Evolutionary conservation across 768 basidiomycete species (phyloP).

Genomic region (Asterophora parasitica): DNA sequence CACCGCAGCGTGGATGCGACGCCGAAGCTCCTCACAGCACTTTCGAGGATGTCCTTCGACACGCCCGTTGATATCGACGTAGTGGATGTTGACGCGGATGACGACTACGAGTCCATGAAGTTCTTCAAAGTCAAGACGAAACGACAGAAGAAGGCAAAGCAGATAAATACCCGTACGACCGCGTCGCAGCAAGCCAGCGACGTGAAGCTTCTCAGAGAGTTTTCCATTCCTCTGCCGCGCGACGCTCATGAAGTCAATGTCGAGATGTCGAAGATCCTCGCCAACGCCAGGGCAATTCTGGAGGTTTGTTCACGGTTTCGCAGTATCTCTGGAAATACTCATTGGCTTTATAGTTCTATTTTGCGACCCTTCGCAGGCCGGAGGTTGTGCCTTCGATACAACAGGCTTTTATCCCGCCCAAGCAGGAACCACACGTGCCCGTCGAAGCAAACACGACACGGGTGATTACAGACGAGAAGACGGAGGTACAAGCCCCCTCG

Average conservation of each 20-base stretch:
- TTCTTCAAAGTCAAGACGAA: conserved; percentile 3
- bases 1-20: conserved; percentile 7
- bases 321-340: neutral
- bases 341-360: conserved; percentile 14
- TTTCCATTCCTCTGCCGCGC: conserved; percentile 6
- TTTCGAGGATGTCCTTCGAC: neutral
- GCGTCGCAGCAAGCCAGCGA: conserved; percentile 8
- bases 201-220: conserved; percentile 10
- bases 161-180: neutral
- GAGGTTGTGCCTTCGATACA: conserved; percentile 13
- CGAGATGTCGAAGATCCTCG: conserved; percentile 10
- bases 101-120: neutral
- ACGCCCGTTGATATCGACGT: neutral
- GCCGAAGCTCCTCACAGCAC: conserved; percentile 7
- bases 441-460: neutral
- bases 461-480: neutral
- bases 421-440: neutral
- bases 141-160: neutral
- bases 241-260: conserved; percentile 7
- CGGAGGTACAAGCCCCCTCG: conserved; percentile 10
- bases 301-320: conserved; percentile 12
- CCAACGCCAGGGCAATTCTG: conserved; percentile 15
- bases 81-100: neutral
- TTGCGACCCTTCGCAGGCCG: conserved; percentile 12
- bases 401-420: conserved; percentile 12